Evolutionary conservation across 306 rosid species (phyloP), one percentile per base, ranked within the genome.

Genomic region (Castanospermum australe): DNA sequence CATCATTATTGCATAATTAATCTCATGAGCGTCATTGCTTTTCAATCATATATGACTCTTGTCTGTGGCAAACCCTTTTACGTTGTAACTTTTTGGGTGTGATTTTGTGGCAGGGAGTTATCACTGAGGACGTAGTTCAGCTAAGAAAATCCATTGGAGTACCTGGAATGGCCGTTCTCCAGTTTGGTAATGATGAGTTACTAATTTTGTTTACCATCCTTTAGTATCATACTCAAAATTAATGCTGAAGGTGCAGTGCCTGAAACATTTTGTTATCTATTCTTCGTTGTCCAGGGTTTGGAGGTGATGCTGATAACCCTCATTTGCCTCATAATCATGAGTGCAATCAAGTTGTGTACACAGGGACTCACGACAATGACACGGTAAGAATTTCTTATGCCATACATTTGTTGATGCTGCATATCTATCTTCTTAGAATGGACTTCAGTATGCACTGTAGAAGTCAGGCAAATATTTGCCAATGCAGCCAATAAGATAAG

Each of bases 91-190:
- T 59, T 75, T 63, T 13, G 78, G 73, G 17, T 75, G 71, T 67
- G 17, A 67, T n/a, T 66, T 55, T 45, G 14, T 71, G 84, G 73
- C 86, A 94, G 99, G 98, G 97, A 44, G 97, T 94, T 82, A 94
- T 94, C 88, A 94, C 97, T 0, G 92, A 94, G 84, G 99, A 94
- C 82, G 97, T 94, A 61, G 91, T 94, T 79, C 85, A 87, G 62
- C 95, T 94, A 56, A 85, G 99, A 84, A 89, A 87, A 82, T 89
- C 92, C 77, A 91, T 94, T 44, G 92, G 91, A 74, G 99, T 97
- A 68, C 97, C 99, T 73, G 99, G 99, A 87, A 92, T 94, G 99
- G 97, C 97, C 15, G 97, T 94, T 68, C 99, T 94, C 54, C 99
- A 94, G 80, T 94, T 94, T 86, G 99, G 97, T 94, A 87, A n/a